Evolutionary conservation across 1,284 basidiomycete genomes (phyloP).

Genomic region (Ustilago vetiveriae): DNA sequence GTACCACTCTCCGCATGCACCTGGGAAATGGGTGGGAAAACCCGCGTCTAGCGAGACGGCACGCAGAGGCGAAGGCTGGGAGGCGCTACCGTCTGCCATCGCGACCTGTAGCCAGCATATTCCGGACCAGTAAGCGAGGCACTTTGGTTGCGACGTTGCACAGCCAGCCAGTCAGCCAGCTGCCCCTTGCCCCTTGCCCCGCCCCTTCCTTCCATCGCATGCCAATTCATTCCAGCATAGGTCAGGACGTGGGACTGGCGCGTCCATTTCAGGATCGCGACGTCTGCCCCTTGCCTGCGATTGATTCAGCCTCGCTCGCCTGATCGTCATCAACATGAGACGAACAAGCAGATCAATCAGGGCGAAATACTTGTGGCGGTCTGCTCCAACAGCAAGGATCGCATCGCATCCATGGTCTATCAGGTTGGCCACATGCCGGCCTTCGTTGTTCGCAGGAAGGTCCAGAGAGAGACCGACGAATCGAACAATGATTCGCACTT

Average conservation of each 20-base stretch:
- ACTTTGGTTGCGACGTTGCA: slow-evolving; percentile 12
- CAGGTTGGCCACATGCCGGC: not conserved
- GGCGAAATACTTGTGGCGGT: not conserved
- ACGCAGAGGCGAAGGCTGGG: not conserved
- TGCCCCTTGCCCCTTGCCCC: slow-evolving; percentile 3
- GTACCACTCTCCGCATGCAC: slow-evolving; percentile 12
- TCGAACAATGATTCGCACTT: slow-evolving; percentile 9
- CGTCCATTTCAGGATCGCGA: slow-evolving; percentile 8
- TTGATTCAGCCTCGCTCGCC: slow-evolving; percentile 9
- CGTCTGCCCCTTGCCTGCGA: slow-evolving; percentile 20
- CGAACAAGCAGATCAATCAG: not conserved
- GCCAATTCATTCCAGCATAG: slow-evolving; percentile 5
- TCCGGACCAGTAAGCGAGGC: slow-evolving; percentile 25
- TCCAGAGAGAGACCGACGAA: slow-evolving; percentile 2
- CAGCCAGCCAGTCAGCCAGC: not conserved
- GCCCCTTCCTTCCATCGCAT: too few species aligned
- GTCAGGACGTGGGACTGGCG: not conserved
- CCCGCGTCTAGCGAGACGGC: slow-evolving; percentile 16
- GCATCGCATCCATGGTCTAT: too few species aligned
- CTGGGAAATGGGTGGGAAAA: slow-evolving; percentile 12
- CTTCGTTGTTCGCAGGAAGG: too few species aligned
- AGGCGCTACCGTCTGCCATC: not conserved
- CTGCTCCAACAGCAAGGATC: too few species aligned
- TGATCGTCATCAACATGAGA: not conserved
- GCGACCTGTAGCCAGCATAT: slow-evolving; percentile 7